These are phyloP conservation scores for Rhodotorula sp. DNA, from an alignment of 1,284 basidiomycete genomes.

Conservation along the genomic window DNA sequence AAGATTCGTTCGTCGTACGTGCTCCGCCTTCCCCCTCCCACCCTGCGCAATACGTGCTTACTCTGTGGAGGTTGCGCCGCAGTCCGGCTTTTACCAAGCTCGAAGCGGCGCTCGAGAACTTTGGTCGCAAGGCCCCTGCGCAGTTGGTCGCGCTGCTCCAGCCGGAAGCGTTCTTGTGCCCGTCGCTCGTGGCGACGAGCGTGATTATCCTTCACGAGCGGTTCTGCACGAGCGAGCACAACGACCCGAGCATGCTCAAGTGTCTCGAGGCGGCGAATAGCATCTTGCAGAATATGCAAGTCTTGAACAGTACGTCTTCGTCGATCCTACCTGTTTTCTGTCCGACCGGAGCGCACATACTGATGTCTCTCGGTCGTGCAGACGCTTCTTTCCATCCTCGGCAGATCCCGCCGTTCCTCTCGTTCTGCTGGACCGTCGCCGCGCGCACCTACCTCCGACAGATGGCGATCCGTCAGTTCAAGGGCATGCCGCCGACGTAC, in stretches of 20 bases:
- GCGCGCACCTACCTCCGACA: constrained; percentile 30
- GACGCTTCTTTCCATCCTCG: constrained; percentile 22
- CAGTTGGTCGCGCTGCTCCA: constrained; percentile 20
- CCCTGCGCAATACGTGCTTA: too few species aligned
- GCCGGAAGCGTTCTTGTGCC: constrained; percentile 18
- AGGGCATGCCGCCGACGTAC: background rate
- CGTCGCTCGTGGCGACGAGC: constrained; percentile 18
- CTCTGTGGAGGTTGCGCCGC: background rate
- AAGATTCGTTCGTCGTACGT: constrained; percentile 23
- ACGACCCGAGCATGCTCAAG: constrained; percentile 31
- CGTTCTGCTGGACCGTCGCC: constrained; percentile 3
- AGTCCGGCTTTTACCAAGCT: constrained; percentile 29
- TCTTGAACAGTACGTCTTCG: constrained; percentile 23
- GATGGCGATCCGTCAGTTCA: constrained; percentile 25
- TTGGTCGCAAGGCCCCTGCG: constrained; percentile 14
- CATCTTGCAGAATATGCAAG: constrained; percentile 35
- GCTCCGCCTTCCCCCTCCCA: background rate
- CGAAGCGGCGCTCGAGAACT: constrained; percentile 15
- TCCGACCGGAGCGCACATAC: background rate
- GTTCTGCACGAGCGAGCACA: constrained; percentile 25
- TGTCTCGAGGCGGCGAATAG: constrained; percentile 33
- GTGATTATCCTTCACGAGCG: constrained; percentile 41
- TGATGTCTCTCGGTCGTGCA: background rate
- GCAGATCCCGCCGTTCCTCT: constrained; percentile 16
- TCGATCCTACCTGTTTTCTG: background rate